These are phyloP conservation scores for Aureobasidium sp. DNA, from an alignment of 2,329 filamentous ascomycete species.

Conservation along the genomic window DNA sequence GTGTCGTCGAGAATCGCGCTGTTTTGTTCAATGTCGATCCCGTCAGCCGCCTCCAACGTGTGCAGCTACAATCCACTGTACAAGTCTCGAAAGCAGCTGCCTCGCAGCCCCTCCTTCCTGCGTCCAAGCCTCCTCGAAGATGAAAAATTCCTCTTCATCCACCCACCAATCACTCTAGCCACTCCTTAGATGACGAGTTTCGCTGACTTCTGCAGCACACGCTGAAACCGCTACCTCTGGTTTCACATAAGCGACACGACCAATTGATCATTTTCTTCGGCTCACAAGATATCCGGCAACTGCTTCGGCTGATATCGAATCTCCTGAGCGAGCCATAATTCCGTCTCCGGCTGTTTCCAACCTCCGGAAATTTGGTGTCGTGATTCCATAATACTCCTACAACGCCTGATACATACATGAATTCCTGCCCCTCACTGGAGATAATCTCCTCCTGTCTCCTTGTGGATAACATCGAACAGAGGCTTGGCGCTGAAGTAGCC, in stretches of 20 bases:
- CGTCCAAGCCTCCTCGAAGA: too few relatives aligned
- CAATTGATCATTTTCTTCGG: neutral
- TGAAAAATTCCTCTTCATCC: neutral
- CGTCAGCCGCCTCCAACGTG: too few relatives aligned
- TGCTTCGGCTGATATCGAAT: slow-evolving; percentile 6
- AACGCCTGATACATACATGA: neutral
- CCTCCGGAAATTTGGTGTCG: neutral
- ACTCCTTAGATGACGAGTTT: neutral
- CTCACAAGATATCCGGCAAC: neutral
- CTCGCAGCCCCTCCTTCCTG: too few relatives aligned
- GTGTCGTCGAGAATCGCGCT: too few relatives aligned
- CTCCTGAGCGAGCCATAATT: neutral
- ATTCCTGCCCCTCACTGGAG: slow-evolving; percentile 30
- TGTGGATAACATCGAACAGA: slow-evolving; percentile 62
- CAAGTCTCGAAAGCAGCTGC: too few relatives aligned
- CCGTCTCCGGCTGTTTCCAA: slow-evolving; percentile 2
- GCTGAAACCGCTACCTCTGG: neutral
- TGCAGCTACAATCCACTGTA: too few relatives aligned
- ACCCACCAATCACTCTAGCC: neutral
- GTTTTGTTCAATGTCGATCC: too few relatives aligned
- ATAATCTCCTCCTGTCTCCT: slow-evolving; percentile 53
- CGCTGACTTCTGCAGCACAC: neutral
- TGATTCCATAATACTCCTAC: neutral
- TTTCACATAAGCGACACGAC: neutral
- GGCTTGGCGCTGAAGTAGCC: slow-evolving; percentile 69